Base-by-base conservation (phyloP, 23 red algal genomes). In the Cyanidioschyzon merolae region DNA sequence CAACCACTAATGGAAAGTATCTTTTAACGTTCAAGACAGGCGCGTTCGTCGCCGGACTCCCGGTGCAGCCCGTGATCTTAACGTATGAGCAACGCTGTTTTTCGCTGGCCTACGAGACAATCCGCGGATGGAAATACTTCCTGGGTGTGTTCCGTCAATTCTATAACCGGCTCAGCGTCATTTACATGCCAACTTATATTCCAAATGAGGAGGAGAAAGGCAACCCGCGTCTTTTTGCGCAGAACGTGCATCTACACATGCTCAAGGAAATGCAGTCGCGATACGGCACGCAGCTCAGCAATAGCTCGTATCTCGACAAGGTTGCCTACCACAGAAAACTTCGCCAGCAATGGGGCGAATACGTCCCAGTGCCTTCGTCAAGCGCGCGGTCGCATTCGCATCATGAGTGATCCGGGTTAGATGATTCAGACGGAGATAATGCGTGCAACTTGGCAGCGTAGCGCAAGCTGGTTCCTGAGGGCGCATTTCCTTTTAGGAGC, bases 101-200 rank as follows among this genome's bases (percentile, higher is more conserved):
- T 76, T 96, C 91, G n/a, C 86, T 85, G 26, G 85, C 82, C 51
- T 95, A 95, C 80, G 91, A 95, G 78, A 83, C 86, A 29, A 89
- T 95, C 59, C 67, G 67, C 37, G 86, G 80, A 24, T 32, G 37
- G 38, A 38, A 54, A 38, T 95, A 84, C 50, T 51, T 95, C 40
- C 68, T 75, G 37, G 84, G 84, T 58, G 75, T 95, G 74, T 74
- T 95, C 2, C 75, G 74, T 29, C 91, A 89, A 34, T 68, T 75
- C 34, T 39, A 37, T 57, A 89, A 95, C 76, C 75, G 76, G 34
- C 85, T 89, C 0, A 67, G 59, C 24, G 85, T 87, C 27, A 77
- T 81, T 38, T 77, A 80, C 38, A 74, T 95, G 58, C 91, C 91
- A 37, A 59, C 89, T 2, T 96, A 96, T 76, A 78, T 84, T 57